phyloP scores from a whole-genome alignment of 1,284 basidiomycete species.

The Lentinus polychrous region DNA sequence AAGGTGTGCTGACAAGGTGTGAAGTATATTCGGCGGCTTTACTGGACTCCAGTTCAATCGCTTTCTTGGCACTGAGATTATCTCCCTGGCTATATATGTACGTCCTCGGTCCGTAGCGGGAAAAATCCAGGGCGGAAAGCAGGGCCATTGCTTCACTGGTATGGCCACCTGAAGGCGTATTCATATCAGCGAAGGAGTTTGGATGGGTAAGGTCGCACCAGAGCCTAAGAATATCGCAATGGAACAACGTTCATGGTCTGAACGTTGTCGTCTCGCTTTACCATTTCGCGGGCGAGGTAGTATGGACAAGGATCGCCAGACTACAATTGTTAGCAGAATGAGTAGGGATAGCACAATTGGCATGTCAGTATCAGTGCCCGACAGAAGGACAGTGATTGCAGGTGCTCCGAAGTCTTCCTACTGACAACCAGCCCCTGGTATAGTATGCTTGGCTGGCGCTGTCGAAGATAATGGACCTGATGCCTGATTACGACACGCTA shows the following conservation, averaged over 20 bases:
- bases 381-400: too few relatives aligned
- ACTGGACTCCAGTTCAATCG: slow-evolving; percentile 52
- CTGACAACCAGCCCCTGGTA: too few relatives aligned
- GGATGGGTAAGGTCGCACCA: slow-evolving; percentile 29
- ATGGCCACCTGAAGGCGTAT: slow-evolving; percentile 78
- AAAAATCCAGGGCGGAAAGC: slow-evolving; percentile 69
- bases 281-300: slow-evolving; percentile 7
- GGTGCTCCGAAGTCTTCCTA: too few relatives aligned
- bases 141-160: slow-evolving; percentile 84
- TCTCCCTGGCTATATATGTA: slow-evolving; percentile 88
- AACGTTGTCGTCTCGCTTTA: slow-evolving; percentile 7
- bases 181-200: slow-evolving; percentile 1
- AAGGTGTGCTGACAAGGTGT: slow-evolving; percentile 17
- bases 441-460: too few relatives aligned
- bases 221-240: slow-evolving; percentile 62
- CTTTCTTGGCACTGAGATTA: slow-evolving; percentile 70
- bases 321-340: slow-evolving; percentile 6
- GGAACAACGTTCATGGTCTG: slow-evolving; percentile 29
- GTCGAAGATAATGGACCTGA: too few relatives aligned
- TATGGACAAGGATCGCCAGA: slow-evolving; percentile 21
- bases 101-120: slow-evolving; percentile 68
- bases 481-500: too few relatives aligned
- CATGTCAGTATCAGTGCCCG: background rate
- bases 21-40: slow-evolving; percentile 21
- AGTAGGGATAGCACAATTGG: slow-evolving; percentile 5